Percentiles rank a stretch among this genome's conserved stretches.
Conservation (phyloP, 345 rosid genomes). For the Alliaria petiolata region DNA sequence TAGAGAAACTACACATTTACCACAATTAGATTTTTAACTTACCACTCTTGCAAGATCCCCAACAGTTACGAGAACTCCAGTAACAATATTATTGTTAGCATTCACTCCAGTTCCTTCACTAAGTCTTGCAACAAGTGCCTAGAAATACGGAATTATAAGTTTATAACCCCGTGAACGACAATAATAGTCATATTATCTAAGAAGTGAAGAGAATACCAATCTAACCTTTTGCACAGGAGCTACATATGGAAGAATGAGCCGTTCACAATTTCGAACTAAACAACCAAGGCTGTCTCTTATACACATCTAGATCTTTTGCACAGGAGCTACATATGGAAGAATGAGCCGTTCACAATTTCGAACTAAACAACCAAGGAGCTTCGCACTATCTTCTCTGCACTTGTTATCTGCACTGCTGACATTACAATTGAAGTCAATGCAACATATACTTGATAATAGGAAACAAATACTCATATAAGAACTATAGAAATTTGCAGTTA, state of each 20-base stretch:
- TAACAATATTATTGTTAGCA: constrained; percentile 81
- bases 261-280: constrained; percentile 94
- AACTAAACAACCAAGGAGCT: constrained; percentile 93
- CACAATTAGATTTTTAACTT: constrained; percentile 34
- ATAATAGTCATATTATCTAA: constrained; percentile 4
- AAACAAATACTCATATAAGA: constrained; percentile 2
- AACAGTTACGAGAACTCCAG: constrained; percentile 95
- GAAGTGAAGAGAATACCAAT: constrained; percentile 23
- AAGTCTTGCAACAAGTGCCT: constrained; percentile 98
- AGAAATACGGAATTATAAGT: constrained; percentile 30
- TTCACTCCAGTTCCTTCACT: constrained; percentile 75
- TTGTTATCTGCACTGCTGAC: constrained; percentile 97
- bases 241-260: constrained; percentile 82
- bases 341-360: constrained; percentile 91
- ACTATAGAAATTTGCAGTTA: constrained; percentile 30
- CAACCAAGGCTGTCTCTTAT: no score
- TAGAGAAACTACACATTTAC: constrained; percentile 11
- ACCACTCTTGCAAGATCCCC: constrained; percentile 99
- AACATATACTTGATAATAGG: constrained; percentile 11
- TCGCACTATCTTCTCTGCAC: constrained; percentile 97
- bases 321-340: constrained; percentile 89
- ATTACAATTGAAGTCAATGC: constrained; percentile 39
- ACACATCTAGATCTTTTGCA: no score
- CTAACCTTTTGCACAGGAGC: constrained; percentile 96
- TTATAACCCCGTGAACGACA: background rate